Conservation (phyloP, 78 protist genomes). For the Andalucia godoyi region DNA sequence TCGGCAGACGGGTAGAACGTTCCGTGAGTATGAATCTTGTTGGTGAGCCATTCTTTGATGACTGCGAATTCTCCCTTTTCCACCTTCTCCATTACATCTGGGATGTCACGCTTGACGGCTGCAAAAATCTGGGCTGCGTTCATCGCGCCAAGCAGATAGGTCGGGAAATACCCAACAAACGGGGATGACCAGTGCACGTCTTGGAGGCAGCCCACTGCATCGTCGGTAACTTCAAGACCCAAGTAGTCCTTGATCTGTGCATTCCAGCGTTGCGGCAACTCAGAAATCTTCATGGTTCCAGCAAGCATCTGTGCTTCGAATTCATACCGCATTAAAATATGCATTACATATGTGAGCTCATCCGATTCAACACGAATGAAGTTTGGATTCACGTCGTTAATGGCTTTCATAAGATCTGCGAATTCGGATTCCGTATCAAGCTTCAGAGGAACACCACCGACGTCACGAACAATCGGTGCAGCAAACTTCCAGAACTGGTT, state of each 20-base stretch:
- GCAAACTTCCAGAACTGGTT: neutral
- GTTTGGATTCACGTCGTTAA: neutral
- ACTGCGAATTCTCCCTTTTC: neutral
- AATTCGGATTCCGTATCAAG: neutral
- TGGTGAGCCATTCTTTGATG: neutral
- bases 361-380: conserved; percentile 32
- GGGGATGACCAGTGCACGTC: conserved; percentile 21
- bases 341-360: conserved; percentile 20
- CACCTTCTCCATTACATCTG: neutral
- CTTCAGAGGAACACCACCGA: too few species aligned
- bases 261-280: neutral
- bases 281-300: conserved; percentile 1
- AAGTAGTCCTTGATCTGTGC: conserved; percentile 10
- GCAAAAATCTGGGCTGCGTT: neutral
- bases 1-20: neutral
- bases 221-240: neutral
- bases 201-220: conserved; percentile 5
- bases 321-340: conserved; percentile 19
- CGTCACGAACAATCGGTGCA: neutral
- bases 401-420: neutral
- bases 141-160: conserved; percentile 16
- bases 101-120: neutral
- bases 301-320: conserved; percentile 20
- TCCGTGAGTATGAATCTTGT: neutral
- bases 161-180: conserved; percentile 27